phyloP scores from a whole-genome alignment of 805 yeast species.

The Kodamaea fukazawae region DNA sequence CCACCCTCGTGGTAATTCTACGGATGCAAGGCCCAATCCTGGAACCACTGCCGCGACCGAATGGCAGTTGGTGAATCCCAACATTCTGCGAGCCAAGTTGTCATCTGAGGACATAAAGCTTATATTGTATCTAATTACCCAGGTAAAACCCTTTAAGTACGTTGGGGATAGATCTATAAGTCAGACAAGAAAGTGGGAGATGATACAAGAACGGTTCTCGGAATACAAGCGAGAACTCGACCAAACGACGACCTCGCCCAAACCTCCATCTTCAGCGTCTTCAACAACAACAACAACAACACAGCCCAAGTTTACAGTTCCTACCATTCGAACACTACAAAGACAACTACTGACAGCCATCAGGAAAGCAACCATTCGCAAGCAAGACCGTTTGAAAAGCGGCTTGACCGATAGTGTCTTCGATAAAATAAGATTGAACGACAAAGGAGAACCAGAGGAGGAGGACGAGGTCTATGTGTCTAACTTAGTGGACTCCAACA shows the following conservation, averaged over 20 bases:
- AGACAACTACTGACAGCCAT: slow-evolving; percentile 34
- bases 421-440: slow-evolving; percentile 1
- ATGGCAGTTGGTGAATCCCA: too few species aligned
- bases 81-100: slow-evolving; percentile 18
- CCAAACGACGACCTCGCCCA: background rate
- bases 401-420: slow-evolving; percentile 11
- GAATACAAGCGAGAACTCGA: slow-evolving; percentile 14
- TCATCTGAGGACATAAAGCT: slow-evolving; percentile 27
- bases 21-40: too few species aligned
- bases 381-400: slow-evolving; percentile 4
- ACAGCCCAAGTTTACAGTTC: slow-evolving; percentile 18
- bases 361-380: slow-evolving; percentile 21
- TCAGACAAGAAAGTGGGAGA: slow-evolving; percentile 37
- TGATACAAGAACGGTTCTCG: slow-evolving; percentile 26
- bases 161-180: slow-evolving; percentile 32
- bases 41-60: too few species aligned
- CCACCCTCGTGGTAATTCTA: too few species aligned
- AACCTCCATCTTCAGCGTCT: too few species aligned
- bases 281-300: too few species aligned
- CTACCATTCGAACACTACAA: slow-evolving; percentile 38
- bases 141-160: slow-evolving; percentile 36
- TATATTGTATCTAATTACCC: slow-evolving; percentile 28
- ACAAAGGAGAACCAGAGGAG: slow-evolving; percentile 1
- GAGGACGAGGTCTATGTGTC: slow-evolving; percentile 10
- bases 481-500: slow-evolving; percentile 15